Evolutionary conservation across 148 eudicot species (phyloP).

Genomic region (Amaranthus hypochondriacus): DNA sequence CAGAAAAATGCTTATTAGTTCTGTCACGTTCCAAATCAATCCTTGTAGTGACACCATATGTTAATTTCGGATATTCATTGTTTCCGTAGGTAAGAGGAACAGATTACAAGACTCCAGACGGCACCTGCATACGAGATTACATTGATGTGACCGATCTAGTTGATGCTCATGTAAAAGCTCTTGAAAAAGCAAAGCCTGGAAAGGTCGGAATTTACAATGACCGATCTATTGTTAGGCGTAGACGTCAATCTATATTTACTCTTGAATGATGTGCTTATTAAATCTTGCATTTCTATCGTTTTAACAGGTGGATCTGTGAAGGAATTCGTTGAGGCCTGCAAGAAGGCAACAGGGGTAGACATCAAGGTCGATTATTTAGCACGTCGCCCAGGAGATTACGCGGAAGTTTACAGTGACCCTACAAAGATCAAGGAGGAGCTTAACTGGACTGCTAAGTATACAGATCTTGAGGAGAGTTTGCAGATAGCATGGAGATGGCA

Average conservation of each 20-base stretch:
- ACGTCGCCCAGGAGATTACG: constrained; percentile 80
- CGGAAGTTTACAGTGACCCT: constrained; percentile 82
- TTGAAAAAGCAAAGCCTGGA: constrained; percentile 69
- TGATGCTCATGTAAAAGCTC: constrained; percentile 96
- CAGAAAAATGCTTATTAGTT: background rate
- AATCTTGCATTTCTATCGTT: background rate
- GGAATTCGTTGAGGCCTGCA: constrained; percentile 79
- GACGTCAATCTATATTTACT: background rate
- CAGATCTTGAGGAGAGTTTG: constrained; percentile 64
- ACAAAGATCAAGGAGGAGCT: constrained; percentile 62
- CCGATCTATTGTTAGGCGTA: background rate
- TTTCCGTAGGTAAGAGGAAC: constrained; percentile 71
- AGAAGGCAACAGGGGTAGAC: constrained; percentile 67
- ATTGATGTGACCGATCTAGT: constrained; percentile 96
- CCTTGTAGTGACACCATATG: background rate
- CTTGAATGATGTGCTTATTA: background rate
- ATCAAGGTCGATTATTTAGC: constrained; percentile 62
- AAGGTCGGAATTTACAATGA: constrained; percentile 89
- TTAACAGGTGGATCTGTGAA: constrained; percentile 69
- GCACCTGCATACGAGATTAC: constrained; percentile 84
- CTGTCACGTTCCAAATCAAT: background rate
- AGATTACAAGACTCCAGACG: constrained; percentile 79
- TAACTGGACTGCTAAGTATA: constrained; percentile 59
- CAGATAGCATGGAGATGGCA: constrained; percentile 84
- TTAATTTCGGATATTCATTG: background rate